phyloP scores from a whole-genome alignment of 352 stramenopile genomes.

The Saprolegnia parasitica region DNA sequence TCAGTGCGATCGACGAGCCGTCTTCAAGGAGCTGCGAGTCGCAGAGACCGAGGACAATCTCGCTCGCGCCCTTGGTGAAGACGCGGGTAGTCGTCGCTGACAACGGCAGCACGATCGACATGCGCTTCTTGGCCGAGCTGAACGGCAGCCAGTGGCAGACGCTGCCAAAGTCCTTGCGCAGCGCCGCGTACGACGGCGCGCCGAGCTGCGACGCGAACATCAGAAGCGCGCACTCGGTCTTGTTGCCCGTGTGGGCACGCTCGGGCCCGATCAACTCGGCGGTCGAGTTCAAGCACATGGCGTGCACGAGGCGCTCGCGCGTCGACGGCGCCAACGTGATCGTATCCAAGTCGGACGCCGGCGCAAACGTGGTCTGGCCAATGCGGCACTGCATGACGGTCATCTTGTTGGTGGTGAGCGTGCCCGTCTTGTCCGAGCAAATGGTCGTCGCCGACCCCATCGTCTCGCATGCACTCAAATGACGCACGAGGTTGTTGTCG shows the following conservation, averaged over 20 bases:
- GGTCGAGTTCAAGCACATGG: conserved; percentile 50
- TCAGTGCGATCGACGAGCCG: background rate
- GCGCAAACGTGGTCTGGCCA: background rate
- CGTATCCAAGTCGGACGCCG: background rate
- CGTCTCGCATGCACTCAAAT: conserved; percentile 46
- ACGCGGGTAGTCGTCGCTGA: background rate
- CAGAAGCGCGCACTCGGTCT: conserved; percentile 22
- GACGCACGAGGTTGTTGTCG: conserved; percentile 43
- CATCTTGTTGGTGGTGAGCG: conserved; percentile 89
- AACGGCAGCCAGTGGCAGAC: conserved; percentile 27
- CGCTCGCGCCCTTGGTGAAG: conserved; percentile 16
- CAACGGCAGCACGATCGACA: conserved; percentile 1
- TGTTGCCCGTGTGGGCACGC: conserved; percentile 11
- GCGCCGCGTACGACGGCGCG: conserved; percentile 35
- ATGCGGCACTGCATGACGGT: conserved; percentile 54
- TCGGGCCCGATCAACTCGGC: conserved; percentile 39
- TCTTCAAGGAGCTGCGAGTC: background rate
- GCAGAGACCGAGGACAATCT: conserved; percentile 18
- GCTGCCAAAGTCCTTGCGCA: conserved; percentile 25
- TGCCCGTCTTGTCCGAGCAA: conserved; percentile 92
- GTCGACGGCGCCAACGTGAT: conserved; percentile 28
- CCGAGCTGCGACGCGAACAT: background rate
- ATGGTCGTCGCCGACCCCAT: conserved; percentile 77
- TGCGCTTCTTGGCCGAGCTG: conserved; percentile 20
- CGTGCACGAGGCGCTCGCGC: conserved; percentile 30